phyloP scores from a whole-genome alignment of 768 basidiomycete genomes.

The Boletellus emodensis region DNA sequence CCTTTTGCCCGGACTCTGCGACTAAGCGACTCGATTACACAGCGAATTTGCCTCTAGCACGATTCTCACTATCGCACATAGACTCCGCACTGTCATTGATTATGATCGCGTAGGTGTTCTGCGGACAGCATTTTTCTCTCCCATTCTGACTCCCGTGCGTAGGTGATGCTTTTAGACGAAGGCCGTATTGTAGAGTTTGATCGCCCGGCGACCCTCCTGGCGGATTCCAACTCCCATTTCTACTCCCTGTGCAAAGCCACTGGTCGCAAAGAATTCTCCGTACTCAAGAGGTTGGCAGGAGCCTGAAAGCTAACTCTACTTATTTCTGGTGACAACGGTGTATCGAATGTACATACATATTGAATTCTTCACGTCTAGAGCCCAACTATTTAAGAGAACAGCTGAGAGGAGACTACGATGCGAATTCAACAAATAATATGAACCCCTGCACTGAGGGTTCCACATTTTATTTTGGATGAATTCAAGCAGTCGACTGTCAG shows the following conservation, averaged over 20 bases:
- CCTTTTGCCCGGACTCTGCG: not conserved
- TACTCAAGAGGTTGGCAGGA: slow-evolving; percentile 65
- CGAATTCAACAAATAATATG: no score
- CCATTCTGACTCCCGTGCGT: slow-evolving; percentile 1
- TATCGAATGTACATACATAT: slow-evolving; percentile 7
- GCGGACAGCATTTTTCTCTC: slow-evolving; percentile 5
- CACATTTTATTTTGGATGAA: slow-evolving; percentile 70
- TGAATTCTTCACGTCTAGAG: not conserved
- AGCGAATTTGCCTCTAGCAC: slow-evolving; percentile 80
- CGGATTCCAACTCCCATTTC: slow-evolving; percentile 57
- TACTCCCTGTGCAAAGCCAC: slow-evolving; percentile 69
- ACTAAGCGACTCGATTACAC: slow-evolving; percentile 23
- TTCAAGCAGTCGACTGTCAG: slow-evolving; percentile 49
- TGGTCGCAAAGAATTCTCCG: slow-evolving; percentile 65
- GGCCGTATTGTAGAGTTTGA: slow-evolving; percentile 79
- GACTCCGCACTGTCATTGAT: slow-evolving; percentile 75
- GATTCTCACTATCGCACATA: slow-evolving; percentile 80
- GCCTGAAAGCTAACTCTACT: slow-evolving; percentile 1
- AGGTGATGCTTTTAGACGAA: slow-evolving; percentile 78
- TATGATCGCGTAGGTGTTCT: slow-evolving; percentile 64
- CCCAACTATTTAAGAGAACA: not conserved
- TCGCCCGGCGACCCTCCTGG: slow-evolving; percentile 54
- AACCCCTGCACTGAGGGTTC: slow-evolving; percentile 43
- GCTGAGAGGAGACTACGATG: no score
- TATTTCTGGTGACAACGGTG: not conserved